phyloP scores from a whole-genome alignment of 2,329 filamentous ascomycete genomes.

The Penicillium psychrosexuale region DNA sequence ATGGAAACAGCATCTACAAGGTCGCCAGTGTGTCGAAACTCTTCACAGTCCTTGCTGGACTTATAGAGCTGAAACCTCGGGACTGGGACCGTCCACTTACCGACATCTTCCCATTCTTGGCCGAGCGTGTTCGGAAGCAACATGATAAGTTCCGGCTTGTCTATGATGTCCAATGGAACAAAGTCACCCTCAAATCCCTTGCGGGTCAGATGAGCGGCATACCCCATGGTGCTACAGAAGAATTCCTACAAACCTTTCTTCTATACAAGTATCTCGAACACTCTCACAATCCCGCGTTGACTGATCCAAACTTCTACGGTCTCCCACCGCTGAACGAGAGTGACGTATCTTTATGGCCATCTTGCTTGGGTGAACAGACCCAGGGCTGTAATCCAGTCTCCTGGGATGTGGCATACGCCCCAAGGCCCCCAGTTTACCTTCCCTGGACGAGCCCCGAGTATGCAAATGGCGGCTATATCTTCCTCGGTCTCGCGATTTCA shows the following conservation, averaged over 20 bases:
- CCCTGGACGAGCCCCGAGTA: slow-evolving; percentile 50
- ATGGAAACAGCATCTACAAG: slow-evolving; percentile 45
- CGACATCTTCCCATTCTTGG: slow-evolving; percentile 45
- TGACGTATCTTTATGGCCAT: slow-evolving; percentile 4
- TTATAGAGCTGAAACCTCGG: slow-evolving; percentile 33
- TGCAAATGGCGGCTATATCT: slow-evolving; percentile 46
- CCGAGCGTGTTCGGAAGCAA: background rate
- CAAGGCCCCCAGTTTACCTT: slow-evolving; percentile 40
- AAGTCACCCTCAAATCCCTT: slow-evolving; percentile 48
- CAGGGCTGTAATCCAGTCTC: slow-evolving; percentile 16
- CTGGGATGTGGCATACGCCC: slow-evolving; percentile 13
- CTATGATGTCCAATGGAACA: slow-evolving; percentile 45
- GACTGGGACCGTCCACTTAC: slow-evolving; percentile 48
- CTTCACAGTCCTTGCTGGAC: slow-evolving; percentile 39
- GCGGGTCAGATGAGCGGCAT: slow-evolving; percentile 49
- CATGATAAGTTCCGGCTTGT: slow-evolving; percentile 27
- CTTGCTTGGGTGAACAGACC: slow-evolving; percentile 26
- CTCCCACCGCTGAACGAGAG: slow-evolving; percentile 31
- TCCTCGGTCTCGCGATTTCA: slow-evolving; percentile 47
- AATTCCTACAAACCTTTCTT: background rate
- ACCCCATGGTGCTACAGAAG: slow-evolving; percentile 28
- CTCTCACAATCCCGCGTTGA: background rate
- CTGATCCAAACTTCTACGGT: slow-evolving; percentile 23
- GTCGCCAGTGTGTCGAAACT: slow-evolving; percentile 44
- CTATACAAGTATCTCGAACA: background rate